Base-by-base conservation (phyloP, 192 early-diverging fungal genomes). In the Dimargaris xerosporica region DNA sequence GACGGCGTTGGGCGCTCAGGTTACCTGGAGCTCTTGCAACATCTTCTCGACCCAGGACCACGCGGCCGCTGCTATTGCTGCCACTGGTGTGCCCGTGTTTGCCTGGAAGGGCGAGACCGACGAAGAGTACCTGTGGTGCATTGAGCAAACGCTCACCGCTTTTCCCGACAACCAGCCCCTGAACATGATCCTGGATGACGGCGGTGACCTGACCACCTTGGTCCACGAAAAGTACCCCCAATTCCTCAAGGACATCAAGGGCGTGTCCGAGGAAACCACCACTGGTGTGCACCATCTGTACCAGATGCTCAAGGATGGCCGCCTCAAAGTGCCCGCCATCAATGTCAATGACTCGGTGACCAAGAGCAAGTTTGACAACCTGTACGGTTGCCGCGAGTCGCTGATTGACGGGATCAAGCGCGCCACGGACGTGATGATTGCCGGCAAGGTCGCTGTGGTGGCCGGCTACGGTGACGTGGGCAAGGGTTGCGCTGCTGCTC, bases 341-440 rank as follows among this genome's bases (percentile, higher is more conserved):
- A 96, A 98, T 81, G 93, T 98, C 80, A 98, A 98, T 86, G 92
- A 96, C 85, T 96, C 93, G 30, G 95, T 98, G 71, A 93, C 95
- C 77, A 98, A 98, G 86, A 90, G 87, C 82, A 98, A 98, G 86
- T 98, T 98, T 73, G 94, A 98, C 81, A 98, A 98, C 87, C 73
- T 98, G 71, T 98, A 98, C 82, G 95, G 95, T 67, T 98, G 95
- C 89, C 90, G 94, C 73, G 94, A 98, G 83, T 95, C 93, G 42
- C 82, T 98, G 68, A 89, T 98, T 65, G 94, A 98, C 79, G 94
- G 94, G 72, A 98, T 95, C 85, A 98, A 96, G 94, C 87, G 94
- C 74, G 94, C 94, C 71, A 98, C 94, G 71, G 94, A 98, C 72
- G 94, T 98, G 72, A 95, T 96, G 93, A 98, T 98, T 77, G 95